Conservation (phyloP, 495 filamentous ascomycete species). For the Aspergillus conjunctus region DNA sequence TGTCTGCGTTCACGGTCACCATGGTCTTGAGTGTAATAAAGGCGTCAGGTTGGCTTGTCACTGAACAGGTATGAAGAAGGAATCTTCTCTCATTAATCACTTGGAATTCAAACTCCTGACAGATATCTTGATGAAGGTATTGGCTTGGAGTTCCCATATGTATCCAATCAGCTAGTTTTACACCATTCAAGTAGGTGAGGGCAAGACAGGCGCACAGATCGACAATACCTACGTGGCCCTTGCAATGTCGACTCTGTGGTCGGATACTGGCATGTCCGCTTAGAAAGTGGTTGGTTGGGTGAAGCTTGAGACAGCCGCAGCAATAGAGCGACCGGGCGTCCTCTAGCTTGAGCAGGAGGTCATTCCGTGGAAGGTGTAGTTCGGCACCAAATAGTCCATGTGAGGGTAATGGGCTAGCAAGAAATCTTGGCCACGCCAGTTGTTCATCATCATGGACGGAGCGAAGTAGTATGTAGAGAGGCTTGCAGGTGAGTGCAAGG, state of each 20-base stretch:
- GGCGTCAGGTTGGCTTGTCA: not conserved
- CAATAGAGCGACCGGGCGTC: constrained; percentile 18
- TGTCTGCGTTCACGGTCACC: not conserved
- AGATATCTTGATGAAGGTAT: not conserved
- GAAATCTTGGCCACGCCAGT: constrained; percentile 11
- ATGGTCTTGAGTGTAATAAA: not conserved
- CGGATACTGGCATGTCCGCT: not conserved
- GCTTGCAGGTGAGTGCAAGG: constrained; percentile 20
- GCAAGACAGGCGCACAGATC: constrained; percentile 26
- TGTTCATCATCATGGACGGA: constrained; percentile 9
- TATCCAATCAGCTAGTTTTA: constrained; percentile 3
- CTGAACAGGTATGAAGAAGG: constrained; percentile 6
- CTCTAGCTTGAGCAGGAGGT: constrained; percentile 15
- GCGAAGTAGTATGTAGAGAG: constrained; percentile 9
- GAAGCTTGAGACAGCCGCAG: constrained; percentile 13
- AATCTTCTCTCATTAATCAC: not conserved
- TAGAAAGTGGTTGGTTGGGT: constrained; percentile 6
- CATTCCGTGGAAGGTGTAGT: constrained; percentile 2
- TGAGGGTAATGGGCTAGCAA: not conserved
- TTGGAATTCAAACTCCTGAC: not conserved
- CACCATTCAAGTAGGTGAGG: constrained; percentile 13
- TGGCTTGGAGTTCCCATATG: not conserved
- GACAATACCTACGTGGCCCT: constrained; percentile 22
- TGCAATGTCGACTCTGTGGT: not conserved
- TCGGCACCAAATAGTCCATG: not conserved